These are phyloP conservation scores for Pholiota molesta DNA, from an alignment of 768 basidiomycete species.

Conservation along the genomic window DNA sequence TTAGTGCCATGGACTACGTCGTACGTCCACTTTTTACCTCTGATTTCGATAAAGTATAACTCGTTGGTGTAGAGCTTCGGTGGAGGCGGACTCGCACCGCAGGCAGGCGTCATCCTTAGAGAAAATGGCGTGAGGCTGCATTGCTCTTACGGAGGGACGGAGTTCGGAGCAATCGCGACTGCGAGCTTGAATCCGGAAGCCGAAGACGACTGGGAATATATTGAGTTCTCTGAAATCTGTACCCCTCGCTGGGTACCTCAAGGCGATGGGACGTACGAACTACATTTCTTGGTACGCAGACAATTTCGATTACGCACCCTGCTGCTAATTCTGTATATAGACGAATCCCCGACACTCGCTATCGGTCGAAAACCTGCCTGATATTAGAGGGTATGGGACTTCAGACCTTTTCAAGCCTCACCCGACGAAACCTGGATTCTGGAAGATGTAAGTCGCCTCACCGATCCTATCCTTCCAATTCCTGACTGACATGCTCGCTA, in stretches of 20 bases:
- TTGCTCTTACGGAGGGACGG: conserved; percentile 40
- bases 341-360: conserved; percentile 33
- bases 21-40: not conserved
- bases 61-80: conserved; percentile 28
- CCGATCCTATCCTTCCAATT: not conserved
- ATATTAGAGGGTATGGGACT: conserved; percentile 43
- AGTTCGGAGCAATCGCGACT: conserved; percentile 29
- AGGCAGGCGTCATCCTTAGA: conserved; percentile 35
- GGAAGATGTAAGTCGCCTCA: conserved; percentile 38
- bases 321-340: conserved; percentile 21
- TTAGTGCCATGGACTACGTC: conserved; percentile 23
- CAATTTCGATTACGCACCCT: not conserved
- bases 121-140: conserved; percentile 35
- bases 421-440: conserved; percentile 42
- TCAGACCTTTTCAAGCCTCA: conserved; percentile 47
- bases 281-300: conserved; percentile 37
- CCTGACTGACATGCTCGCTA: not conserved
- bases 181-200: conserved; percentile 17
- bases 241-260: conserved; percentile 39
- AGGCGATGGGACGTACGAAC: conserved; percentile 42
- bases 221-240: conserved; percentile 28
- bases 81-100: conserved; percentile 38
- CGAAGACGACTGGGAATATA: conserved; percentile 35
- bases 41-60: no score
- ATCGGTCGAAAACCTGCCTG: conserved; percentile 38